phyloP scores from a whole-genome alignment of 2,329 filamentous ascomycete species.

The Graphilbum ipis-grandicollis region DNA sequence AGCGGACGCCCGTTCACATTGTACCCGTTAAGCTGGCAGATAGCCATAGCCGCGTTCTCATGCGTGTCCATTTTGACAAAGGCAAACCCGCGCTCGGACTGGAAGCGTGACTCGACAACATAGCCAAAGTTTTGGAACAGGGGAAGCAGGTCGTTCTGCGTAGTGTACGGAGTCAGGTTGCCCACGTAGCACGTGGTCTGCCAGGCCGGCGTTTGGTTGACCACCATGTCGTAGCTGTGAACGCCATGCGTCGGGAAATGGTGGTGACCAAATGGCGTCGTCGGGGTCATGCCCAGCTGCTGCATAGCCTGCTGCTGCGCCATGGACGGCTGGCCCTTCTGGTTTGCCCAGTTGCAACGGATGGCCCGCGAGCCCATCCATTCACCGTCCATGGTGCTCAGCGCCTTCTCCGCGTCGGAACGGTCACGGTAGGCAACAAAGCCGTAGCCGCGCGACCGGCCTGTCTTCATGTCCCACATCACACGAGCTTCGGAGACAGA shows the following conservation, averaged over 20 bases:
- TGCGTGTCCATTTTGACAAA: conserved; percentile 99
- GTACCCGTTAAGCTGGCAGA: conserved; percentile 94
- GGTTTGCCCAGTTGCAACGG: conserved; percentile 99
- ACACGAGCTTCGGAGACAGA: conserved; percentile 93
- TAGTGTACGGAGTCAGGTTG: conserved; percentile 89
- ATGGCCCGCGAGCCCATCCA: conserved; percentile 97
- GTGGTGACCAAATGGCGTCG: conserved; percentile 89
- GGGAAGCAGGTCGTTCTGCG: conserved; percentile 89
- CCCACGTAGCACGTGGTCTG: conserved; percentile 98
- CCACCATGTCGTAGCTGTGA: conserved; percentile 94
- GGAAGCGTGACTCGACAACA: conserved; percentile 92
- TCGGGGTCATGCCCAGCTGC: conserved; percentile 95
- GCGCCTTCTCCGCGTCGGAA: conserved; percentile 80
- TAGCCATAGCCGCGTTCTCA: conserved; percentile 95
- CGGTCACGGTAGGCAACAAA: conserved; percentile 96
- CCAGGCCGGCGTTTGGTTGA: conserved; percentile 89
- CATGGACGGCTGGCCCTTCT: conserved; percentile 98
- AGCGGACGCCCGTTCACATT: conserved; percentile 92
- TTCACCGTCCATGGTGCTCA: conserved; percentile 97
- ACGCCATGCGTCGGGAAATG: conserved; percentile 95
- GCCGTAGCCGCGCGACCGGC: conserved; percentile 88
- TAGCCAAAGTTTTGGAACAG: conserved; percentile 98
- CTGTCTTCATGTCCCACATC: conserved; percentile 99
- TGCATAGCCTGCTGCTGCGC: conserved; percentile 95
- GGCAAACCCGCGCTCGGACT: conserved; percentile 91